Base-by-base conservation (phyloP, 225 moss, liverwort and hornwort species). In the Anthoceros angustus region DNA sequence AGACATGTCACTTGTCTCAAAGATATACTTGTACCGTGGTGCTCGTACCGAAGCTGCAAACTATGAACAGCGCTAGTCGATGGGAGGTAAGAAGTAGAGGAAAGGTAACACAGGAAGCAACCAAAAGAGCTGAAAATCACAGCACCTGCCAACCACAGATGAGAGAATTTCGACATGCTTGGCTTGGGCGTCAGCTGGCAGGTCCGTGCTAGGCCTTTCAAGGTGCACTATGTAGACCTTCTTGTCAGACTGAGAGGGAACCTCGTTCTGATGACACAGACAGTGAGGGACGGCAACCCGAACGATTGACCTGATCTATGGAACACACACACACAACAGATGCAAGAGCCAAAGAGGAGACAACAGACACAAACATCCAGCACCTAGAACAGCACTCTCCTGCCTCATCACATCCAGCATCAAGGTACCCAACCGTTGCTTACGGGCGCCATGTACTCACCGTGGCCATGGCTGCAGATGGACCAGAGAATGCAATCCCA, bases 181-280 rank as follows among this genome's bases (percentile, higher is more conserved):
- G 12, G 46, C 46, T 2, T 48, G 12, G 14, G 5, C 12, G 18
- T 48, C 46, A 18, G 46, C 46, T 18, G 18, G 14, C 12, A 48
- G 14, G 14, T 48, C 46, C 12, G 12, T 6, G 18, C 14, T 12
- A 2, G 46, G 12, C 46, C 46, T 48, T 48, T 48, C 46, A 18
- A 48, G 46, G 18, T 48, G 46, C 46, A 48, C 46, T 12, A 48
- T 48, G 46, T 48, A 48, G 46, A 48, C 46, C 46, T 48, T 48
- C 46, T 48, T 48, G 14, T 48, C 46, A 48, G 18, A 12, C 46
- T 2, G 46, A 18, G 12, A 12, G 46, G 18, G 12, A 1, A 12
- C 46, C 2, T 12, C 46, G 18, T 12, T 48, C 46, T 48, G 46
- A 48, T 12, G 12, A 12, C 14, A 48, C 18, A 48, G 46, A 48